Evolutionary conservation across 2,329 filamentous ascomycete genomes (phyloP), one percentile per base, ranked within the genome.

Genomic region (Didymella pinodella): DNA sequence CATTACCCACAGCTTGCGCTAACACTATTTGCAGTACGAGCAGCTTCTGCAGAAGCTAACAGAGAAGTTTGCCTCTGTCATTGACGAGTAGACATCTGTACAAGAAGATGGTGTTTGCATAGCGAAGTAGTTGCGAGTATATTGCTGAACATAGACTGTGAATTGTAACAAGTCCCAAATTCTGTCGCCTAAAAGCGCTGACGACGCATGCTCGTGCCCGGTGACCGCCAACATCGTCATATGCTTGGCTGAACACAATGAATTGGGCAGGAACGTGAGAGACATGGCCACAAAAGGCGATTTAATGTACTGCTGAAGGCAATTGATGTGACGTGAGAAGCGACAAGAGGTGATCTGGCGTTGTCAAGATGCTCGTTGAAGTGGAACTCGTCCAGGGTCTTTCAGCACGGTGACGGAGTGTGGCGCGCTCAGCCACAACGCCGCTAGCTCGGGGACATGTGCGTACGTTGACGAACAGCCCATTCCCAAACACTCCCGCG

Each of bases 61-160:
- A 70, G 95, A 99, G 82, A 97, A 97, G 83, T 99, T 99, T 81
- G 95, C 95, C 48, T 89, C 93, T 38, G 94, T 99, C 61, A 87
- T 92, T 77, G 95, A 99, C 80, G 94, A 98, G 86, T 99, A 93
- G 70, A 59, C 49, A 57, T 47, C 29, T 45, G 48, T 58, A 29
- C 52, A 25, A 20, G 75, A 34, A 49, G 57, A 54, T 18, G 53
- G 51, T 58, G 55, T 58, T 61, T 74, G 60, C 62, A 65, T 72
- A 71, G 72, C 66, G 68, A 60, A 64, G 44, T 57, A 67, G 64
- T 65, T 43, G 57, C 60, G 62, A 71, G 62, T 66, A 63, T 67
- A 54, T 64, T 57, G 57, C 53, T 64, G 54, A 57, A 64, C 45
- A 59, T 64, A 72, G 68, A 74, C 53, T 71, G 69, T 59, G 67